Percentiles rank a stretch among this genome's conserved stretches.
phyloP scores from a whole-genome alignment of 305 asterid species.

The Rubia balearica region DNA sequence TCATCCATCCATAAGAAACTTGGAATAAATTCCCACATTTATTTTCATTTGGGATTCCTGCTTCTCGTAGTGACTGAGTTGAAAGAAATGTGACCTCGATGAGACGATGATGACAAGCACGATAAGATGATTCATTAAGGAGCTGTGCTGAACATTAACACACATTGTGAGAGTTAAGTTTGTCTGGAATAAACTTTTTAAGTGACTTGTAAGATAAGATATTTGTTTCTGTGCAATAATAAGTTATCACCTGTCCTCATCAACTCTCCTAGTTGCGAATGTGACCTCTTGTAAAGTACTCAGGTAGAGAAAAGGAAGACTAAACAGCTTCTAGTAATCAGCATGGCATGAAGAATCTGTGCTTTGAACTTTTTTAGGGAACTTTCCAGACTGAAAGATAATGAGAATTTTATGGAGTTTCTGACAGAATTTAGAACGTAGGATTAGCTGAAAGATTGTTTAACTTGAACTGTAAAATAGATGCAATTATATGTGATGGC shows the following conservation, averaged over 20 bases:
- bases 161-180: constrained; percentile 14
- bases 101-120: constrained; percentile 17
- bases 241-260: constrained; percentile 6
- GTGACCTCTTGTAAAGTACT: not conserved
- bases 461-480: not conserved
- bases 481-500: not conserved
- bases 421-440: not conserved
- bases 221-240: constrained; percentile 8
- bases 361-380: not conserved
- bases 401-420: not conserved
- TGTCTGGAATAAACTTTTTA: constrained; percentile 22
- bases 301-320: not conserved
- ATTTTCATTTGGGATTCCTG: constrained; percentile 25
- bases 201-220: constrained; percentile 4
- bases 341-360: constrained; percentile 9
- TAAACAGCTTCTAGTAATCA: not conserved
- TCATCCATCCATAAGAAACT: constrained; percentile 37
- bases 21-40: constrained; percentile 60
- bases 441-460: not conserved
- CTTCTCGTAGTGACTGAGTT: constrained; percentile 16
- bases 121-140: constrained; percentile 3
- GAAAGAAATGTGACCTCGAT: not conserved
- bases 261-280: constrained; percentile 10
- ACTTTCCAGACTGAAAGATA: not conserved
- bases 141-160: constrained; percentile 14